Base-by-base conservation (phyloP, 495 filamentous ascomycete genomes). In the Penicillium arizonense region DNA sequence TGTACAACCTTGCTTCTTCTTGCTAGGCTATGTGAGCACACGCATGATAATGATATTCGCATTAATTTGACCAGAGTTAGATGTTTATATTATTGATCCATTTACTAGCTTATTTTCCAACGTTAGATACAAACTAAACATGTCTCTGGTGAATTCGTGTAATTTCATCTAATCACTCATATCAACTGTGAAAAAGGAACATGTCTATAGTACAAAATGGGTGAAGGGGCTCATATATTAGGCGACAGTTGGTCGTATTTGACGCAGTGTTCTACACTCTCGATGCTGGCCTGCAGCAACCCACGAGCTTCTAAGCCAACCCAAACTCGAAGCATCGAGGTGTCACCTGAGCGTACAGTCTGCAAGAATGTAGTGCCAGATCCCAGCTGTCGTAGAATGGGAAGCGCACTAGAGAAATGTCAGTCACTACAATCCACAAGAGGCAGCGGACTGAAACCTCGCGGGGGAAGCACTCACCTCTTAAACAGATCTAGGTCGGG, bases 281-380 rank as follows among this genome's bases (percentile, higher is more conserved):
- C 90, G 38, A 91, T 83, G 52, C 88, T 91, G 40, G 89, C 90
- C 69, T 91, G 88, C 70, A 97, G 77, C 64, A 94, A 89, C 57
- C 85, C 86, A 52, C 94, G 81, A 20, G 91, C 87, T 68, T 98
- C 94, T 18, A 98, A 73, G 11, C 91, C 92, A 32, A 92, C 80
- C 94, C 94, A 98, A 1, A 98, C 84, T 64, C 91, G 90, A 56
- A 97, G 72, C 86, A 98, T 92, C n/a, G 87, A 90, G 57, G 89
- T 87, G 61, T 96, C 92, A 45, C 87, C 87, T 33, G 81, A 75
- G 50, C 81, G 82, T 1, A 77, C 77, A 16, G 75, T 75, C 45
- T 73, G 57, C 38, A 77, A 41, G 52, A 76, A 62, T 5, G 69
- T 71, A 43, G 62, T 80, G 49, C 88, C 83, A 5, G 89, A 82